phyloP scores from a whole-genome alignment of 352 stramenopile genomes.

The Globisporangium parvum region DNA sequence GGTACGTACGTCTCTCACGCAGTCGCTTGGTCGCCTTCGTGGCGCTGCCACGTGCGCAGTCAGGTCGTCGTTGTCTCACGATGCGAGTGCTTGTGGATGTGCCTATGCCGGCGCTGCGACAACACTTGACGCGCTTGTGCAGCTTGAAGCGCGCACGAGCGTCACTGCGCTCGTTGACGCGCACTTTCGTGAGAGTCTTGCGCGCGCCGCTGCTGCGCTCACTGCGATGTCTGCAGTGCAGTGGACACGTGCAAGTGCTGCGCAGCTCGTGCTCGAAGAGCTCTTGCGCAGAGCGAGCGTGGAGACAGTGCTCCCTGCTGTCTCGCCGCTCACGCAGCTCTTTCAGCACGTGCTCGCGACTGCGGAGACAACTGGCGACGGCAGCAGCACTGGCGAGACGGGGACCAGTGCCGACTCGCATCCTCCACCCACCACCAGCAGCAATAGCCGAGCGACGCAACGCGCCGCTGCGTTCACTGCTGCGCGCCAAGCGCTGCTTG shows the following conservation, averaged over 20 bases:
- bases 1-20: conserved; percentile 17
- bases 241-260: conserved; percentile 23
- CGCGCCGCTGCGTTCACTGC: neutral
- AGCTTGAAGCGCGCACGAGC: conserved; percentile 17
- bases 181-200: conserved; percentile 24
- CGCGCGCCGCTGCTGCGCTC: conserved; percentile 15
- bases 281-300: conserved; percentile 16
- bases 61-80: neutral
- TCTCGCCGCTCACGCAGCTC: neutral
- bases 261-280: conserved; percentile 25
- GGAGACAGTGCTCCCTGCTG: neutral
- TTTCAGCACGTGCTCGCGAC: neutral
- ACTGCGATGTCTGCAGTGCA: conserved; percentile 23
- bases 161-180: conserved; percentile 22
- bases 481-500: conserved; percentile 6
- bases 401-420: neutral
- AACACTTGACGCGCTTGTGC: conserved; percentile 21
- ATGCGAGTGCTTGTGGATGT: conserved; percentile 1
- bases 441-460: neutral
- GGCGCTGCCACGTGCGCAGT: too few species aligned
- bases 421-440: neutral
- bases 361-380: neutral
- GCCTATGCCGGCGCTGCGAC: conserved; percentile 15
- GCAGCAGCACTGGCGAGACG: neutral
- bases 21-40: neutral